Percentiles rank a stretch among this genome's conserved stretches.
Evolutionary conservation across 179 eudicot genomes (phyloP).

Genomic region (Spinacia oleracea): DNA sequence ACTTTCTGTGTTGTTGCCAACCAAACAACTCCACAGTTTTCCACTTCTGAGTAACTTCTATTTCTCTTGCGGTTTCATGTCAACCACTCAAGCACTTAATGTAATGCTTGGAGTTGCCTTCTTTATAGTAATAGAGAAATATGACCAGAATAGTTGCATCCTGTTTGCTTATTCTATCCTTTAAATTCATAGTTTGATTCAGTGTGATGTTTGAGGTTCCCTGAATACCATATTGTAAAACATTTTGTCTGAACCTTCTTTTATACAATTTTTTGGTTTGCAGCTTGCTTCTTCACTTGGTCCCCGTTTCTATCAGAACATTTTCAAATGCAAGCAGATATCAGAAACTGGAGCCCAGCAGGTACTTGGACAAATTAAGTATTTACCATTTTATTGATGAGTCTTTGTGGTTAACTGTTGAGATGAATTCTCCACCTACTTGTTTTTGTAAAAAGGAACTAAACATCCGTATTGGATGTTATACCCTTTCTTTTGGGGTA

Average conservation of each 20-base stretch:
- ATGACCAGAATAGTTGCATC: neutral
- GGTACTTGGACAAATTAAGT: slow-evolving; percentile 34
- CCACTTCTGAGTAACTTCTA: neutral
- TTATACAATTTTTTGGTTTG: slow-evolving; percentile 17
- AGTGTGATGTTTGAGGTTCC: slow-evolving; percentile 1
- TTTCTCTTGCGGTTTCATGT: neutral
- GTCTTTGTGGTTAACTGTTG: slow-evolving; percentile 9
- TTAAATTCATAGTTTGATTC: neutral
- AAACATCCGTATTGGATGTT: neutral
- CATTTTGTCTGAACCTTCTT: slow-evolving; percentile 7
- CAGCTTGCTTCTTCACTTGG: slow-evolving; percentile 98
- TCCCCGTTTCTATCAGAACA: slow-evolving; percentile 91
- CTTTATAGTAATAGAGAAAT: neutral
- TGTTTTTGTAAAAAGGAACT: neutral
- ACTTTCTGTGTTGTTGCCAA: neutral
- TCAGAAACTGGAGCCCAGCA: slow-evolving; percentile 99
- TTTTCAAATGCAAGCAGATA: slow-evolving; percentile 96
- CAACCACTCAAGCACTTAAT: neutral
- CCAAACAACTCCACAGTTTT: neutral
- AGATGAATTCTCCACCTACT: neutral
- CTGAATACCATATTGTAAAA: neutral
- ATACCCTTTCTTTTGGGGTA: neutral
- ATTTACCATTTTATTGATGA: neutral
- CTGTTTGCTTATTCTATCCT: neutral
- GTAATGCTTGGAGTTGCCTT: neutral